phyloP scores from a whole-genome alignment of 495 filamentous ascomycete genomes.

The Cenococcum geophilum region DNA sequence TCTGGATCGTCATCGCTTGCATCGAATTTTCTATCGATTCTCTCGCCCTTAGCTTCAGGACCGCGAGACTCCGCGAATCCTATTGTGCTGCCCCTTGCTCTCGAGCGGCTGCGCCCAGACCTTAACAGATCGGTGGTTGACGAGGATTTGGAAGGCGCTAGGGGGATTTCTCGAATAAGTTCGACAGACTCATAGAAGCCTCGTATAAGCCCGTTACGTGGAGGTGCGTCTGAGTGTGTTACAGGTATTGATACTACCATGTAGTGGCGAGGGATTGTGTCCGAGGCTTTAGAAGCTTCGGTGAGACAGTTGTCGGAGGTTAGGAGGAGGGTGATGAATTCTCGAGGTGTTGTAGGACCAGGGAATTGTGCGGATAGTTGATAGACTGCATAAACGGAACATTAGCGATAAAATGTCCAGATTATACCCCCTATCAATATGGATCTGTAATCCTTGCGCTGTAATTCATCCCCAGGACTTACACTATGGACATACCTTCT shows the following conservation, averaged over 20 bases:
- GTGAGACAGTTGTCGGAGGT: conserved; percentile 44
- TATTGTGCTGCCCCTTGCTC: conserved; percentile 44
- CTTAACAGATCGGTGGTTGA: conserved; percentile 39
- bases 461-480: neutral
- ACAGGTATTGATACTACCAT: conserved; percentile 85
- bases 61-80: conserved; percentile 44
- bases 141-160: conserved; percentile 31
- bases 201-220: conserved; percentile 63
- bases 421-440: neutral
- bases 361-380: conserved; percentile 86
- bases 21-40: conserved; percentile 32
- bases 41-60: conserved; percentile 39
- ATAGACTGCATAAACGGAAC: conserved; percentile 51
- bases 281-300: conserved; percentile 28
- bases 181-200: conserved; percentile 90
- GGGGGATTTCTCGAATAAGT: conserved; percentile 76
- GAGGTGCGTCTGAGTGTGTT: conserved; percentile 63
- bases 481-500: conserved; percentile 44
- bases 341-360: conserved; percentile 76
- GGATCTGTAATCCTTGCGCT: too few species aligned
- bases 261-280: conserved; percentile 53
- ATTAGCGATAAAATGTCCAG: conserved; percentile 27
- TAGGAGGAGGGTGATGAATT: conserved; percentile 75
- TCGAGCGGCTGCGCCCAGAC: conserved; percentile 13
- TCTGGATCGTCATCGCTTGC: conserved; percentile 48